Conservation (phyloP, 164 flowering plant species). For the Houttuynia cordata region DNA sequence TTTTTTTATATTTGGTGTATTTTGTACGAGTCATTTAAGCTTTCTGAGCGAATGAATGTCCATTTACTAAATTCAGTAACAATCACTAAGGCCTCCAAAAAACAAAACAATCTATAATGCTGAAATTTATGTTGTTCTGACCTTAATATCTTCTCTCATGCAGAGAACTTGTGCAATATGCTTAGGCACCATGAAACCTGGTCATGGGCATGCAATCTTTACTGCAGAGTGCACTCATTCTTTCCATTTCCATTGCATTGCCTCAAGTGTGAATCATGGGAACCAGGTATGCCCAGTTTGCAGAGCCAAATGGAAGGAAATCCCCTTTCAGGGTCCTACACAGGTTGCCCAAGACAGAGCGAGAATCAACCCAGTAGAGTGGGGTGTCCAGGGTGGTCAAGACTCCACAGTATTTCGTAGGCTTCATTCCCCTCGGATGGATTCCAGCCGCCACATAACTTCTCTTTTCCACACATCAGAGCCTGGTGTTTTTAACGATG, state of each 20-base stretch:
- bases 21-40: too few relatives aligned
- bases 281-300: slow-evolving; percentile 85
- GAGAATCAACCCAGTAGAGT: slow-evolving; percentile 29
- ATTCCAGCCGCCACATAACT: slow-evolving; percentile 24
- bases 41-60: background rate
- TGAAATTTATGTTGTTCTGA: background rate
- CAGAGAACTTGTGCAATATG: slow-evolving; percentile 92
- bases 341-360: slow-evolving; percentile 26
- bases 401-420: slow-evolving; percentile 37
- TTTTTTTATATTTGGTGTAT: too few relatives aligned
- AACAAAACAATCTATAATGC: background rate
- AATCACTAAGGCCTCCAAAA: too few relatives aligned
- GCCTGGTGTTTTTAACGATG: slow-evolving; percentile 61
- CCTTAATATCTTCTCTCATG: slow-evolving; percentile 10
- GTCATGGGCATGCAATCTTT: slow-evolving; percentile 86
- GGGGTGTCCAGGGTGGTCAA: slow-evolving; percentile 38
- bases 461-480: slow-evolving; percentile 40
- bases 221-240: slow-evolving; percentile 94
- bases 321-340: slow-evolving; percentile 54
- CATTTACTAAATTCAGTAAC: background rate
- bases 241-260: slow-evolving; percentile 87
- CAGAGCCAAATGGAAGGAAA: slow-evolving; percentile 90
- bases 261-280: slow-evolving; percentile 89
- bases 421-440: slow-evolving; percentile 35
- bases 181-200: slow-evolving; percentile 61